Percentiles rank a stretch among this genome's conserved stretches.
These are phyloP conservation scores for Cytospora chrysosperma DNA, from an alignment of 2,329 filamentous ascomycete species.

Conservation along the genomic window DNA sequence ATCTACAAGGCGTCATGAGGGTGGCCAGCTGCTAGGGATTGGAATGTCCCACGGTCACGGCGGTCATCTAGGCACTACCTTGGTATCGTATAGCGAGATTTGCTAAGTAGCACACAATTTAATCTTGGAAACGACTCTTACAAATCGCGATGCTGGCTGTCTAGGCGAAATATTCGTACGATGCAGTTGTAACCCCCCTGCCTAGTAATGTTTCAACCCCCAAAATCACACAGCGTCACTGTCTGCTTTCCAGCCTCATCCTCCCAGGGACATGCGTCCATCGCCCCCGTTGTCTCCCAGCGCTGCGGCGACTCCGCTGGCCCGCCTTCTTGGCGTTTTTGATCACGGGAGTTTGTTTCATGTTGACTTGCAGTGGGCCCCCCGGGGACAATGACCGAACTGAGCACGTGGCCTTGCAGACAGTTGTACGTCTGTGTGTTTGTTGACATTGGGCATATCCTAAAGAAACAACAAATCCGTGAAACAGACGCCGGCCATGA, in stretches of 20 bases:
- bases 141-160: neutral
- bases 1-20: constrained; percentile 28
- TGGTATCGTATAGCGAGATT: neutral
- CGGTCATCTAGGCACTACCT: neutral
- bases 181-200: too few relatives aligned
- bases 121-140: neutral
- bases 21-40: too few relatives aligned
- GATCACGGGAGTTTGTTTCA: neutral
- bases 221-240: neutral
- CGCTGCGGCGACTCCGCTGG: neutral
- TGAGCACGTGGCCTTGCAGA: neutral
- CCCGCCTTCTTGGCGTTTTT: neutral
- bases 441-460: too few relatives aligned
- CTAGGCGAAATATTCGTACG: neutral
- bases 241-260: neutral
- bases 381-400: neutral
- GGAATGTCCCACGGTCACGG: neutral
- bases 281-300: neutral
- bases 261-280: neutral
- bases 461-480: too few relatives aligned
- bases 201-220: too few relatives aligned
- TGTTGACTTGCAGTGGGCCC: neutral
- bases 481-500: neutral
- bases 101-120: neutral
- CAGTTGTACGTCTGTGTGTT: too few relatives aligned